Conservation (phyloP, 2,329 filamentous ascomycete species). For the Exophiala bonariae region DNA sequence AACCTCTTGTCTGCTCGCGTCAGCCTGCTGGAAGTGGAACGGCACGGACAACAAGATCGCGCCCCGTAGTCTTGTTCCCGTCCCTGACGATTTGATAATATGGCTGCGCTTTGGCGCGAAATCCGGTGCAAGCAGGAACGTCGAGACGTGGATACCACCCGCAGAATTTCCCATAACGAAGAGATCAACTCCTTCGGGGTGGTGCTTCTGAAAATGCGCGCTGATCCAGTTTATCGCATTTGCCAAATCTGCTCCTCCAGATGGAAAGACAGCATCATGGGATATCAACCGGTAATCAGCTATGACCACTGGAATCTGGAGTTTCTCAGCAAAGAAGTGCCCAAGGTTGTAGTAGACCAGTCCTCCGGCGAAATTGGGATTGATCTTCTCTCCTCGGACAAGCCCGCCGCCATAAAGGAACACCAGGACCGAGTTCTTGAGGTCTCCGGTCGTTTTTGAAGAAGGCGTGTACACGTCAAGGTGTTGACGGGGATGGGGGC, state of each 20-base stretch:
- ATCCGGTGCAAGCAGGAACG: constrained; percentile 34
- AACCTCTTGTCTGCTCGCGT: constrained; percentile 32
- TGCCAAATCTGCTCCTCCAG: constrained; percentile 42
- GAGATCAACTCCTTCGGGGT: constrained; percentile 34
- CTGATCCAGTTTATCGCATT: constrained; percentile 38
- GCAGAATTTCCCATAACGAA: constrained; percentile 44
- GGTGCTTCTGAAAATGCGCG: constrained; percentile 21
- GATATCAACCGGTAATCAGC: constrained; percentile 41
- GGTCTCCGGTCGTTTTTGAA: constrained; percentile 32
- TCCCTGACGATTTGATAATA: background rate
- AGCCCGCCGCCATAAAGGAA: constrained; percentile 45
- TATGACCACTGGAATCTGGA: constrained; percentile 37
- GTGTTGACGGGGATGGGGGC: constrained; percentile 36
- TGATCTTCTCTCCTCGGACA: constrained; percentile 33
- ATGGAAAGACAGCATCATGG: constrained; percentile 42
- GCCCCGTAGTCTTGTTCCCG: background rate
- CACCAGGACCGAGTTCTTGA: constrained; percentile 38
- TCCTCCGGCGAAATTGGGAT: constrained; percentile 31
- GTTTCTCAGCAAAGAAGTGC: constrained; percentile 39
- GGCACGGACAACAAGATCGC: constrained; percentile 10
- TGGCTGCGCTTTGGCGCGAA: constrained; percentile 8
- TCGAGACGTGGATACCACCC: constrained; percentile 40
- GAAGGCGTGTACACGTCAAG: constrained; percentile 42
- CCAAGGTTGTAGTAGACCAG: constrained; percentile 38
- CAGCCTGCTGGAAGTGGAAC: constrained; percentile 9